Conservation (phyloP, 2,329 filamentous ascomycete species). For the Harringtonia lauricola region DNA sequence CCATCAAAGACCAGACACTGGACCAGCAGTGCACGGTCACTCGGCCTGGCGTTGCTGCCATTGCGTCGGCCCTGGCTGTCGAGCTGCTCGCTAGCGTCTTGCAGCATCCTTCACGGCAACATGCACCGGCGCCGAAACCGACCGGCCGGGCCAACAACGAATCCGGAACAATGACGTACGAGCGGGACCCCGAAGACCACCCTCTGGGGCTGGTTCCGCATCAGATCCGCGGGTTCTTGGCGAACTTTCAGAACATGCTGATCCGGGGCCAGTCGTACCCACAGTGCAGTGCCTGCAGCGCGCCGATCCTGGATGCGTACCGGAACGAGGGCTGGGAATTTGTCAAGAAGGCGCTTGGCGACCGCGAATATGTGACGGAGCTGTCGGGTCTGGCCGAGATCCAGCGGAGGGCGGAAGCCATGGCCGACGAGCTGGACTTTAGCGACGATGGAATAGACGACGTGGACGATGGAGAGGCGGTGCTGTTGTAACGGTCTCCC, state of each 20-base stretch:
- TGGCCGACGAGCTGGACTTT: slow-evolving; percentile 46
- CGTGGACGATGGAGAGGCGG: slow-evolving; percentile 42
- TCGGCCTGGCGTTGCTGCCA: slow-evolving; percentile 80
- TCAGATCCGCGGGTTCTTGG: slow-evolving; percentile 67
- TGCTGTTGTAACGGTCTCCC: slow-evolving; percentile 33
- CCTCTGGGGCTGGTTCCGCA: slow-evolving; percentile 65
- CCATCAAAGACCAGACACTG: slow-evolving; percentile 85
- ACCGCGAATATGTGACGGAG: slow-evolving; percentile 70
- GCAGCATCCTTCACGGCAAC: slow-evolving; percentile 68
- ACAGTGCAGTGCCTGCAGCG: slow-evolving; percentile 71
- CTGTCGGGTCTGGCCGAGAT: slow-evolving; percentile 64
- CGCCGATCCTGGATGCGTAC: slow-evolving; percentile 58
- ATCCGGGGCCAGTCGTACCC: slow-evolving; percentile 68
- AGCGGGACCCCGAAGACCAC: slow-evolving; percentile 45
- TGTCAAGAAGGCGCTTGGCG: slow-evolving; percentile 60
- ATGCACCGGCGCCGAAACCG: slow-evolving; percentile 43
- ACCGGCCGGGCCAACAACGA: slow-evolving; percentile 22
- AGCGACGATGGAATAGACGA: slow-evolving; percentile 42
- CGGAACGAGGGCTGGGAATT: slow-evolving; percentile 62
- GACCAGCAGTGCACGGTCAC: slow-evolving; percentile 98
- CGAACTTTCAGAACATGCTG: slow-evolving; percentile 61
- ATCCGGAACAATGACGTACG: slow-evolving; percentile 27
- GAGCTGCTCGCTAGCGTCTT: slow-evolving; percentile 80
- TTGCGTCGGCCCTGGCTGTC: slow-evolving; percentile 82
- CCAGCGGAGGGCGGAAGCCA: slow-evolving; percentile 45